These are phyloP conservation scores for Spathaspora hagerdaliae DNA, from an alignment of 805 yeast species.

Conservation along the genomic window DNA sequence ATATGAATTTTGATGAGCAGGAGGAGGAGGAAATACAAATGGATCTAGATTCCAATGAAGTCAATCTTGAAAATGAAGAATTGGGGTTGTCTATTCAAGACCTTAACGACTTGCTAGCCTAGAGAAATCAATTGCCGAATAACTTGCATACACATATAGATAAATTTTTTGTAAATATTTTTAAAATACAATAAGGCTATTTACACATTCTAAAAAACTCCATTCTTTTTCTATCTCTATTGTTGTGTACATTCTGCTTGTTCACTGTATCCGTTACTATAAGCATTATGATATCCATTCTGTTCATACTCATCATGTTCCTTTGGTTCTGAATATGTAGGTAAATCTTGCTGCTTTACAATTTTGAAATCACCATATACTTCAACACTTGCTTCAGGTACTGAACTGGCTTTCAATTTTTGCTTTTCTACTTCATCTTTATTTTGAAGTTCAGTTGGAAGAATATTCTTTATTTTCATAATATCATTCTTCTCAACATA, in stretches of 20 bases:
- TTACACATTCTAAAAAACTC: not conserved
- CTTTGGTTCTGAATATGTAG: constrained; percentile 23
- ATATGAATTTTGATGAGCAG: constrained; percentile 8
- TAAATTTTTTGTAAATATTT: constrained; percentile 7
- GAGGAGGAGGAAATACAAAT: constrained; percentile 4
- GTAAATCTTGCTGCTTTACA: constrained; percentile 21
- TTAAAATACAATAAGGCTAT: not conserved
- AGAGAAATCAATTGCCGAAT: not conserved
- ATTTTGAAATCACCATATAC: constrained; percentile 31
- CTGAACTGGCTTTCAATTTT: constrained; percentile 19
- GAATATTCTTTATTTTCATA: constrained; percentile 46
- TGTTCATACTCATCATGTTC: constrained; percentile 5
- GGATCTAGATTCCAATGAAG: not conserved
- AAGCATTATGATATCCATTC: not conserved
- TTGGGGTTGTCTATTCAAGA: constrained; percentile 32
- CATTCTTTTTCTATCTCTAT: constrained; percentile 12
- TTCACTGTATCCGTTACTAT: too few relatives aligned
- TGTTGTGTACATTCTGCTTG: constrained; percentile 30
- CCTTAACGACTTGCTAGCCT: constrained; percentile 33
- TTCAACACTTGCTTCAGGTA: constrained; percentile 36
- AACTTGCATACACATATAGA: too few relatives aligned
- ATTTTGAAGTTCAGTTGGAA: constrained; percentile 42
- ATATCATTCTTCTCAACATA: constrained; percentile 68
- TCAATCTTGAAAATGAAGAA: not conserved
- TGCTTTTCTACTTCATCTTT: constrained; percentile 20